phyloP scores from a whole-genome alignment of 768 basidiomycete species.

The Postia placenta region DNA sequence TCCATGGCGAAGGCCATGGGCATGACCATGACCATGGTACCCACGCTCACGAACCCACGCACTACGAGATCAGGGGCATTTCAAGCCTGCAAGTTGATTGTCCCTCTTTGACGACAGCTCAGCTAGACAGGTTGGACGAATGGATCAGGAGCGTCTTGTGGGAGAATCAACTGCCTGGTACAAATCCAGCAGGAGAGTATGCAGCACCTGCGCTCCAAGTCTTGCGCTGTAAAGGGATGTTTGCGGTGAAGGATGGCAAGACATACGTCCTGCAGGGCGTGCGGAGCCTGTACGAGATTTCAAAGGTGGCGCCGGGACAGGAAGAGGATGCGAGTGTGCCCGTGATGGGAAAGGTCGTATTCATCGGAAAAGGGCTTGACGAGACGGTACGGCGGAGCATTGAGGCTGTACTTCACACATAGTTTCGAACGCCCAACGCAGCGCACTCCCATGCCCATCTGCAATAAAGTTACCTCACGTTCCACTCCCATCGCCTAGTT shows the following conservation, averaged over 20 bases:
- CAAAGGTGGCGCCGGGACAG: constrained; percentile 31
- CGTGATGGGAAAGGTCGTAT: constrained; percentile 71
- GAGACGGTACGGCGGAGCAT: constrained; percentile 51
- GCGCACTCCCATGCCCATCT: too few species aligned
- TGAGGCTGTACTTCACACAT: constrained; percentile 9
- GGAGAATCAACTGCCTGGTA: constrained; percentile 55
- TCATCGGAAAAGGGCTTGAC: constrained; percentile 80
- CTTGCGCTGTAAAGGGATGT: constrained; percentile 85
- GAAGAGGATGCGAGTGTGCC: constrained; percentile 42
- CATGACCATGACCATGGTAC: constrained; percentile 26
- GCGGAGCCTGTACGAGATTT: constrained; percentile 81
- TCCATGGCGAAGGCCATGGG: constrained; percentile 22
- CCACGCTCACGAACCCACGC: constrained; percentile 31
- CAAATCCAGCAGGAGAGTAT: constrained; percentile 6
- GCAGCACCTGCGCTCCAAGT: constrained; percentile 40
- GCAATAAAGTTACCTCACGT: too few species aligned
- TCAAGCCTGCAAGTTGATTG: constrained; percentile 70
- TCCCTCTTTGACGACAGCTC: constrained; percentile 46
- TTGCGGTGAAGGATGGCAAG: constrained; percentile 46
- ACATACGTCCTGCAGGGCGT: constrained; percentile 88
- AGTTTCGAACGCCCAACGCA: too few species aligned
- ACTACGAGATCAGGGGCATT: constrained; percentile 78
- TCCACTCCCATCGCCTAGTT: too few species aligned
- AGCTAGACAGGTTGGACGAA: constrained; percentile 54
- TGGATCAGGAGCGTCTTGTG: constrained; percentile 83